Evolutionary conservation across 768 basidiomycete species (phyloP), one percentile per base, ranked within the genome.

Genomic region (Chalciporus chontae): DNA sequence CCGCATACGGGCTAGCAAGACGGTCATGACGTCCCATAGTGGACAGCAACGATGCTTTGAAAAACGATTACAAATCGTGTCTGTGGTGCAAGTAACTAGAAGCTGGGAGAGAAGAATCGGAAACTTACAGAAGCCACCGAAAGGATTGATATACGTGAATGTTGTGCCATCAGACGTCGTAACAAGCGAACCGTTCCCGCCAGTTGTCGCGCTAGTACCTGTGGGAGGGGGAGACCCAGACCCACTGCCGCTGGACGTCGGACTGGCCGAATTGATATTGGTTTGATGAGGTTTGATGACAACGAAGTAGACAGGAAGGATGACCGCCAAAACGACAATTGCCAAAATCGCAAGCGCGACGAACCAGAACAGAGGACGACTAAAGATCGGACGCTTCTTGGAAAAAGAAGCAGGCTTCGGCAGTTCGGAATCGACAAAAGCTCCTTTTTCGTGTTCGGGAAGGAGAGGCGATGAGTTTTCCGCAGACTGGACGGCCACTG

Each of bases 131-230:
- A 77, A 80, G 36, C 87, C 87, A 29, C 83, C 90, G 62, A 90
- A 87, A 17, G 77, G 69, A 67, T 94, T 94, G 51, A 72, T 73
- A 65, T 95, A 94, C 3, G 75, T 80, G 68, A 93, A 87, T 1
- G 77, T 82, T 1, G 79, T 69, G 1, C 92, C 93, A 61, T 91
- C 78, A 3, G 77, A 80, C 17, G 74, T 71, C 8, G 75, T 80
- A 45, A 92, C 69, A 5, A 73, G 72, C 24, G 84, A 86, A 9
- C 90, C 90, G 61, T 87, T 81, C 15, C 80, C 79, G 11, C 92
- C 92, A 3, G 73, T 59, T 13, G 58, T 69, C 14, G 27, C 19
- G 24, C 11, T 37, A 4, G 42, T 43, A 34, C 51, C 55, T 46
- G 53, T 26, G 3, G 27, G 27, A 10, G 27, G 10, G 3, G 55